Conservation (phyloP, 1,139 yeast genomes). For the Blastobotrys buckinghamii region DNA sequence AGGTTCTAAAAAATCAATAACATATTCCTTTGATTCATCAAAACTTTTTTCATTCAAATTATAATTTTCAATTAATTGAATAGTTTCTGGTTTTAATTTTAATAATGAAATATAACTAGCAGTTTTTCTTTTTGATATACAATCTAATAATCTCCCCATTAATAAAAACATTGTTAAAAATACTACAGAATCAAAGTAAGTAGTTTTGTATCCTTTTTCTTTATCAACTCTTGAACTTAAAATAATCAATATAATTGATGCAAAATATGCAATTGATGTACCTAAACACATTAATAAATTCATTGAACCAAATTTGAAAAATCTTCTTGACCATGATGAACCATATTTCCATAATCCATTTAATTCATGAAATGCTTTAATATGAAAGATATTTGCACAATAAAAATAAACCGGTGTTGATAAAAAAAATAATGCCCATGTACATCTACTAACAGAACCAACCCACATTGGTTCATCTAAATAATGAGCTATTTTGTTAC, state of each 20-base stretch:
- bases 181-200: constrained; percentile 75
- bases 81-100: constrained; percentile 45
- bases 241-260: constrained; percentile 54
- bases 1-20: constrained; percentile 51
- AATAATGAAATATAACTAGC: constrained; percentile 58
- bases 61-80: constrained; percentile 41
- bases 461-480: constrained; percentile 57
- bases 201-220: constrained; percentile 46
- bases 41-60: background rate
- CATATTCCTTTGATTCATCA: constrained; percentile 33
- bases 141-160: constrained; percentile 64
- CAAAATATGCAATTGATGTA: constrained; percentile 63
- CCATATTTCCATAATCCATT: constrained; percentile 51
- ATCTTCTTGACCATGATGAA: constrained; percentile 49
- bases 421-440: constrained; percentile 60
- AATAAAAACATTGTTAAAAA: constrained; percentile 65
- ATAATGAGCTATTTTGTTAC: constrained; percentile 45
- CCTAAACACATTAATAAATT: constrained; percentile 66
- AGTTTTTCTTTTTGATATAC: constrained; percentile 59
- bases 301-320: constrained; percentile 74
- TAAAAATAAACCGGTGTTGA: constrained; percentile 72
- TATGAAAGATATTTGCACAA: constrained; percentile 68
- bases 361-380: constrained; percentile 57
- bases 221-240: constrained; percentile 41
- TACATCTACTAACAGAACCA: constrained; percentile 55